These are phyloP conservation scores for Neurospora sp. DNA, from an alignment of 495 filamentous ascomycete genomes.

Conservation along the genomic window DNA sequence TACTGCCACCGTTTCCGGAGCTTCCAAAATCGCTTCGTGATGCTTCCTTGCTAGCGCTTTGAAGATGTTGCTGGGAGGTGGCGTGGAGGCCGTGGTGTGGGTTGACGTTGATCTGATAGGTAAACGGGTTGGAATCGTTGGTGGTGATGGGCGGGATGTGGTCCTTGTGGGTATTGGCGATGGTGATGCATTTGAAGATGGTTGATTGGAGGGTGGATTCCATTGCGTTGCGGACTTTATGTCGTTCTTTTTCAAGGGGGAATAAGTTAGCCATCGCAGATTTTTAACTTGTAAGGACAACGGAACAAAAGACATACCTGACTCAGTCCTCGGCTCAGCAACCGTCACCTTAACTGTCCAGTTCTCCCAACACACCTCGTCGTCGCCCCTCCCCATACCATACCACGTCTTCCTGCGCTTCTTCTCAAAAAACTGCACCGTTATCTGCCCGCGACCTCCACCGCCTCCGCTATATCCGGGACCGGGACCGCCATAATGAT, in stretches of 20 bases:
- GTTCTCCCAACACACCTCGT: conserved; percentile 93
- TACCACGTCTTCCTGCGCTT: conserved; percentile 77
- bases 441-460: conserved; percentile 63
- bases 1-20: neutral
- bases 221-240: conserved; percentile 80
- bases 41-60: conserved; percentile 6
- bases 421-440: conserved; percentile 93
- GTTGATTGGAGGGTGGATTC: conserved; percentile 75
- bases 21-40: neutral
- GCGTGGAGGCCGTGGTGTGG: neutral
- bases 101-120: conserved; percentile 77
- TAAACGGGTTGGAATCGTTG: conserved; percentile 86
- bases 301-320: conserved; percentile 45
- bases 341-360: conserved; percentile 91
- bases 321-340: conserved; percentile 77
- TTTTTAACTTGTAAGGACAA: neutral
- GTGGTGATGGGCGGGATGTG: conserved; percentile 97
- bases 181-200: conserved; percentile 75
- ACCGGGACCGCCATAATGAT: conserved; percentile 4
- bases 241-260: conserved; percentile 47
- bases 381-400: conserved; percentile 55
- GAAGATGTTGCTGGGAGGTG: neutral
- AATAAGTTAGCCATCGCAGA: neutral
- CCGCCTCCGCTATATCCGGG: conserved; percentile 2
- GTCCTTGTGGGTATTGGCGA: conserved; percentile 80